Evolutionary conservation across 192 early-diverging fungal genomes (phyloP), one percentile per base, ranked within the genome.

Genomic region (Umbelopsis isabellina): DNA sequence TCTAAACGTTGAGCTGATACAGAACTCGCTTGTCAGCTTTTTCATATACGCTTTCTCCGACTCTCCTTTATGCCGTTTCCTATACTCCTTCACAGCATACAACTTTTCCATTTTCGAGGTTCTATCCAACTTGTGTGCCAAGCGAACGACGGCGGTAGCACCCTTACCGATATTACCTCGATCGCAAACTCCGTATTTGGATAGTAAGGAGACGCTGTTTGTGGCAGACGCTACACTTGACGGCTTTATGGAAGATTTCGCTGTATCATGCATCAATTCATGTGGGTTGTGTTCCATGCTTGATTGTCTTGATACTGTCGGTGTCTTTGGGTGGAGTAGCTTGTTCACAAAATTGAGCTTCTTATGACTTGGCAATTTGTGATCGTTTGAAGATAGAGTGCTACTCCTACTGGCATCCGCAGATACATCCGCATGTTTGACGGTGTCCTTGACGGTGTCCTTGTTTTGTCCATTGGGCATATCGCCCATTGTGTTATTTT

Each of bases 1-100:
- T 52, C 95, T 86, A 58, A 98, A 84, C 41, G 92, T 91, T 6
- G 94, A 96, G 48, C 89, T 91, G 68, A 99, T 98, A 82, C 95
- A 97, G 77, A 96, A 99, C 82, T 98, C 97, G 77, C 89, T 87
- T 23, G 90, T 92, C 71, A 98, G 83, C 82, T 97, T 98, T 81
- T 98, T 97, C 79, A 97, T 84, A 80, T 97, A 98, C 50, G 96
- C 93, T 78, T 93, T 93, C 86, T 97, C 88, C 4, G 90, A 86
- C 84, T 97, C 96, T 70, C 91, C 87, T 71, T 91, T 92, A 33
- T 86, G 80, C 49, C 91, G 87, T 64, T 73, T 70, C 23, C 93
- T 85, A 83, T 98, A 98, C 71, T 97, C 94, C 82, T 98, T 98
- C 76, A 97, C 90, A 25, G 96, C 94, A 72, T 85, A 94, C 41